Evolutionary conservation across 306 rosid genomes (phyloP).

Genomic region (Lathyrus sativus): DNA sequence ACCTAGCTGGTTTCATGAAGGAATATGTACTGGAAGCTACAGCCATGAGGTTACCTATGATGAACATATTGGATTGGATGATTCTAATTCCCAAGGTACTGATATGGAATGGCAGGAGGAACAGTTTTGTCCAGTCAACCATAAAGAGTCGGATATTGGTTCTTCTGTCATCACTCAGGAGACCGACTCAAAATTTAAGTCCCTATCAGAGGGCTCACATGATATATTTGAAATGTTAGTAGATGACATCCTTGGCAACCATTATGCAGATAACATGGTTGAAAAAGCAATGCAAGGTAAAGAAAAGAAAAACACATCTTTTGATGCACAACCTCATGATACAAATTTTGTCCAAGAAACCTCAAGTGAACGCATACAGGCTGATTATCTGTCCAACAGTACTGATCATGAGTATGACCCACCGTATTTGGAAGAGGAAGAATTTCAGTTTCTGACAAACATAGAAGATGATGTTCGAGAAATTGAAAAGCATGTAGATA

Average conservation of each 20-base stretch:
- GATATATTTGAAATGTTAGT: constrained; percentile 35
- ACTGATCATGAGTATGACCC: constrained; percentile 44
- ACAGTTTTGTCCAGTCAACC: constrained; percentile 36
- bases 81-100: too few relatives aligned
- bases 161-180: constrained; percentile 37
- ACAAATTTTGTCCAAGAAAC: constrained; percentile 35
- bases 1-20: constrained; percentile 38
- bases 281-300: constrained; percentile 23
- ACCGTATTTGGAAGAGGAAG: constrained; percentile 43
- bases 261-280: constrained; percentile 20
- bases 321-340: constrained; percentile 38
- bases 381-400: constrained; percentile 24
- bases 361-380: constrained; percentile 37
- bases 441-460: constrained; percentile 34
- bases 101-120: constrained; percentile 61
- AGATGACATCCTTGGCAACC: constrained; percentile 38
- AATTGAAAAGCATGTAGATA: constrained; percentile 36
- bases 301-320: constrained; percentile 31
- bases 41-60: constrained; percentile 35
- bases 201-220: constrained; percentile 34
- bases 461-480: constrained; percentile 37
- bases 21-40: constrained; percentile 40
- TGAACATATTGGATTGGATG: too few relatives aligned
- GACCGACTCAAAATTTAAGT: constrained; percentile 29
- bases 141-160: constrained; percentile 36